Conservation (phyloP, 371 early-diverging fungal species). For the Mortierella polycephala region DNA sequence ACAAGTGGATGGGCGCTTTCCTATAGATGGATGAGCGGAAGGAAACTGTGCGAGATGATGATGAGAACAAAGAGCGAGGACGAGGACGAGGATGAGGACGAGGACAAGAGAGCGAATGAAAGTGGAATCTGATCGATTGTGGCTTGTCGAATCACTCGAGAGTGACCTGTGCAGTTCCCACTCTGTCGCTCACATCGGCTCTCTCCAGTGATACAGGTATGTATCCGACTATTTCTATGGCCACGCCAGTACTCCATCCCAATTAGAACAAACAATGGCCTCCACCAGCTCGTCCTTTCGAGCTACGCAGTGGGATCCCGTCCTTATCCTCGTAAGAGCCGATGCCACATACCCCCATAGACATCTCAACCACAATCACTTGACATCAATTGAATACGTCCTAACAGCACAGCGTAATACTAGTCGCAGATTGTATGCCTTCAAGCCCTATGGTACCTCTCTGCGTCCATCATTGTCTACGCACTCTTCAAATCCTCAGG, state of each 20-base stretch:
- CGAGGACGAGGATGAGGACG: background rate
- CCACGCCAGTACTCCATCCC: no score
- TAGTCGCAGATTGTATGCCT: slow-evolving; percentile 67
- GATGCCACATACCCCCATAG: background rate
- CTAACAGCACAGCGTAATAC: background rate
- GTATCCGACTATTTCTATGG: no score
- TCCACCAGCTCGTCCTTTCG: slow-evolving; percentile 37
- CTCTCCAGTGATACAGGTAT: no score
- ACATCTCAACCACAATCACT: background rate
- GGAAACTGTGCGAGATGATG: background rate
- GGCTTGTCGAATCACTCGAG: no score
- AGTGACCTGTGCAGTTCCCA: no score
- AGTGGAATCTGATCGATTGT: no score
- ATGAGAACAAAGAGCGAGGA: background rate
- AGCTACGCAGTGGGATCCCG: slow-evolving; percentile 55
- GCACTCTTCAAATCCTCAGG: slow-evolving; percentile 71
- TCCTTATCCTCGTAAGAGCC: slow-evolving; percentile 39
- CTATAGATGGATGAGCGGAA: background rate
- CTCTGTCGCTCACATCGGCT: no score
- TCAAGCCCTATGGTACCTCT: slow-evolving; percentile 71
- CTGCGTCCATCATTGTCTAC: slow-evolving; percentile 65
- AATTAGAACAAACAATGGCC: slow-evolving; percentile 21
- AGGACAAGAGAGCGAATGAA: background rate
- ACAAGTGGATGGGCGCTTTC: background rate
- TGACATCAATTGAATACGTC: background rate